phyloP scores from a whole-genome alignment of 2,329 filamentous ascomycete genomes.

The Fusarium armeniacum region DNA sequence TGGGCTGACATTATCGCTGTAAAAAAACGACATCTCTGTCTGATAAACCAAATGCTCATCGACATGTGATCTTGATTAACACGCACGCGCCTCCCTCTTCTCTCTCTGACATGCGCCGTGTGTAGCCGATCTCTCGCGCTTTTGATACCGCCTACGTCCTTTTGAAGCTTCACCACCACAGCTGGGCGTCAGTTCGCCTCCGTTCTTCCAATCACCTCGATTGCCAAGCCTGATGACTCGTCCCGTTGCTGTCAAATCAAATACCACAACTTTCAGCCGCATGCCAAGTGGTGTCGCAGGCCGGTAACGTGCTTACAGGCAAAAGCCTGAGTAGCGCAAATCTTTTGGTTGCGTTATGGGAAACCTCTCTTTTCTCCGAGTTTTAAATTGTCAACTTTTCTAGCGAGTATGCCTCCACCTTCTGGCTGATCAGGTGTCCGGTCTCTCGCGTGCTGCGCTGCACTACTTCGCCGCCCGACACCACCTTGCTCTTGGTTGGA shows the following conservation, averaged over 20 bases:
- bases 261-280: constrained; percentile 37
- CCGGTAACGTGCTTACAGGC: constrained; percentile 29
- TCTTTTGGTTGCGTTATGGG: constrained; percentile 29
- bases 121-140: constrained; percentile 43
- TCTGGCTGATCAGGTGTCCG: constrained; percentile 82
- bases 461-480: constrained; percentile 77
- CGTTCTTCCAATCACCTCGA: constrained; percentile 34
- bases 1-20: constrained; percentile 30
- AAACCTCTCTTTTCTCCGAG: constrained; percentile 22
- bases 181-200: constrained; percentile 38
- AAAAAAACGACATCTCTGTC: constrained; percentile 30
- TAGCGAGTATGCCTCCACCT: constrained; percentile 85
- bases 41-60: constrained; percentile 22
- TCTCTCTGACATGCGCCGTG: constrained; percentile 37
- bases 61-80: constrained; percentile 42
- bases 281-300: constrained; percentile 38
- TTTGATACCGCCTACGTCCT: constrained; percentile 30
- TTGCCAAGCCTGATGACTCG: constrained; percentile 26
- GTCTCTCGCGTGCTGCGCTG: constrained; percentile 79
- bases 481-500: constrained; percentile 70
- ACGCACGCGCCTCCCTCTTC: constrained; percentile 27
- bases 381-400: constrained; percentile 79
- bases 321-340: constrained; percentile 24
- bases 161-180: constrained; percentile 29
- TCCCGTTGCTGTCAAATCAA: constrained; percentile 14